Conservation (phyloP, 805 yeast genomes). For the Jamesozyma jinghongensis region DNA sequence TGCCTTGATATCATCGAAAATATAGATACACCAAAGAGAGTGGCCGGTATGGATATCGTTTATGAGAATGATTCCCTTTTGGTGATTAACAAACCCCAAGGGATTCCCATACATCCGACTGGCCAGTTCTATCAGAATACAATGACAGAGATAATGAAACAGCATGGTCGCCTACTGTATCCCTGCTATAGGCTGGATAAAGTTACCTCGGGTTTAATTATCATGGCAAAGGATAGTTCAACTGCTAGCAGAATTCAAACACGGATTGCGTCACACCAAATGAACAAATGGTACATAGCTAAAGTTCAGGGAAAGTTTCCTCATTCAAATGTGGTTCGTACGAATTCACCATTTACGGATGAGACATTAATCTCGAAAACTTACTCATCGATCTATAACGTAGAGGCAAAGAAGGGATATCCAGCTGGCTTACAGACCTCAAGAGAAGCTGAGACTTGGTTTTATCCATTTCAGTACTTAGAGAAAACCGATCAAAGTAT, state of each 20-base stretch:
- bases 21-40: slow-evolving; percentile 5
- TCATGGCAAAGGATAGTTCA: slow-evolving; percentile 30
- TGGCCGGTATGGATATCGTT: slow-evolving; percentile 50
- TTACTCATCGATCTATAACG: slow-evolving; percentile 48
- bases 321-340: not conserved
- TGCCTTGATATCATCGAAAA: slow-evolving; percentile 9
- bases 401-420: slow-evolving; percentile 61
- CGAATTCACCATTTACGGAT: not conserved
- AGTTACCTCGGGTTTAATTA: slow-evolving; percentile 84
- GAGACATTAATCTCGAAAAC: slow-evolving; percentile 5
- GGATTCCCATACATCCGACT: slow-evolving; percentile 92
- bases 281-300: slow-evolving; percentile 73
- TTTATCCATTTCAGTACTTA: slow-evolving; percentile 54
- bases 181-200: slow-evolving; percentile 86
- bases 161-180: slow-evolving; percentile 46
- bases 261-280: slow-evolving; percentile 48
- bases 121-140: slow-evolving; percentile 71
- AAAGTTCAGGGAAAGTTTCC: slow-evolving; percentile 83
- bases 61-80: slow-evolving; percentile 65
- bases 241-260: slow-evolving; percentile 62
- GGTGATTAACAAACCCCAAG: slow-evolving; percentile 86
- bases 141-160: slow-evolving; percentile 63
- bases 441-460: slow-evolving; percentile 63
- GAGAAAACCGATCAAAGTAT: slow-evolving; percentile 39
- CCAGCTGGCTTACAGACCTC: slow-evolving; percentile 35